Conservation (phyloP, 73 alveolate species). For the Paramecium primaurelia region DNA sequence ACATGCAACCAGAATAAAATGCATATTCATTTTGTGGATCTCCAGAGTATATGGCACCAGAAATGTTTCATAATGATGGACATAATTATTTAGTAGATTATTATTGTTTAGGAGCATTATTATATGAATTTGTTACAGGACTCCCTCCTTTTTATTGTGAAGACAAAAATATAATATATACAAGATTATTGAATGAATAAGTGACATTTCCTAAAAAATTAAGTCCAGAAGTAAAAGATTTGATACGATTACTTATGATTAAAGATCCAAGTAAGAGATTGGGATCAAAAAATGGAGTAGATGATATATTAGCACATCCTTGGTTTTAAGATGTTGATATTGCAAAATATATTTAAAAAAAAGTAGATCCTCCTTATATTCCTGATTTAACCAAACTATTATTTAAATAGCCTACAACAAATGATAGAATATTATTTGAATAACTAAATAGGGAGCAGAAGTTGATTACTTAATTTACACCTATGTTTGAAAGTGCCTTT, state of each 20-base stretch:
- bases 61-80: constrained; percentile 65
- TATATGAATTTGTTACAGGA: constrained; percentile 73
- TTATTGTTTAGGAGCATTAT: constrained; percentile 69
- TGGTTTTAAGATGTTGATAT: constrained; percentile 51
- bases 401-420: constrained; percentile 4
- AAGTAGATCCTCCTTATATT: constrained; percentile 53
- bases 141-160: constrained; percentile 75
- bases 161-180: constrained; percentile 25
- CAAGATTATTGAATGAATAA: constrained; percentile 33
- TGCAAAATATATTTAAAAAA: background rate
- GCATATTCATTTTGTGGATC: constrained; percentile 72
- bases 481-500: background rate
- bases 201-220: constrained; percentile 16
- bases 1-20: constrained; percentile 45
- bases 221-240: constrained; percentile 49
- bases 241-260: background rate
- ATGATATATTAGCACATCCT: constrained; percentile 50
- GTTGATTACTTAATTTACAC: background rate
- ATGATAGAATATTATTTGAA: constrained; percentile 35
- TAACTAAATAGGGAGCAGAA: background rate
- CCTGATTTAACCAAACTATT: constrained; percentile 28
- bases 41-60: constrained; percentile 77
- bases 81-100: constrained; percentile 67
- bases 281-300: constrained; percentile 50
- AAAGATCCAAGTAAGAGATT: constrained; percentile 60